A percentile compares a stretch with the other conserved stretches of the same genome.
Conservation (phyloP, 305 asterid species). For the Fraxinus latifolia region DNA sequence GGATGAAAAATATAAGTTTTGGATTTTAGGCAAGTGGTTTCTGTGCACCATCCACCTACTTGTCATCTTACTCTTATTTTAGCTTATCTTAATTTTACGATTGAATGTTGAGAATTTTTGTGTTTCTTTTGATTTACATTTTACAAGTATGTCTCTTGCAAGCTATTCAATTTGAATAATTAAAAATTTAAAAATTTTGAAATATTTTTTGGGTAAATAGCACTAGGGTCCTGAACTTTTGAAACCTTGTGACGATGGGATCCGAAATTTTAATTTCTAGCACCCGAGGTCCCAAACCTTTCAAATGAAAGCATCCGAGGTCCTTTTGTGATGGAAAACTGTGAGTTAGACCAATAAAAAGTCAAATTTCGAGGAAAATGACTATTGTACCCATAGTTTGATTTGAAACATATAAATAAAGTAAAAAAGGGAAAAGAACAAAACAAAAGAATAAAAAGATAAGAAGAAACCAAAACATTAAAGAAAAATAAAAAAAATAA, state of each 20-base stretch:
- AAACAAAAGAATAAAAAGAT: background rate
- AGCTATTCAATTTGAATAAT: background rate
- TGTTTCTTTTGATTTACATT: background rate
- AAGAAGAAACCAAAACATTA: background rate
- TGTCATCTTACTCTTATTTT: conserved; percentile 5
- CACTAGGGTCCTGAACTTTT: background rate
- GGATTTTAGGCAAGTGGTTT: conserved; percentile 13
- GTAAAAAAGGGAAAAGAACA: background rate
- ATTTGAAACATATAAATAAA: background rate
- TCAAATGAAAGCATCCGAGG: background rate
- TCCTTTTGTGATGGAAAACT: background rate
- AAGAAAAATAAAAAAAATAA: background rate
- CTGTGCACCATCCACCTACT: conserved; percentile 8
- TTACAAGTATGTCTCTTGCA: background rate
- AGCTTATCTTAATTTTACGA: background rate
- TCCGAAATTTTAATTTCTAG: background rate
- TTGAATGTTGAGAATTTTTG: background rate
- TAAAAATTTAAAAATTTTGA: background rate
- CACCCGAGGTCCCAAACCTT: background rate
- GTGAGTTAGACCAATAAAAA: background rate
- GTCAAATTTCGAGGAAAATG: background rate
- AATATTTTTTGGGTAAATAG: background rate
- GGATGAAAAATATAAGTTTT: background rate
- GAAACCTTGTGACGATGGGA: background rate
- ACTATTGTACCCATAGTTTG: background rate